Percentiles rank a stretch among this genome's conserved stretches.
Evolutionary conservation across 129 eudicot species (phyloP).

Genomic region (Arctium lappa): DNA sequence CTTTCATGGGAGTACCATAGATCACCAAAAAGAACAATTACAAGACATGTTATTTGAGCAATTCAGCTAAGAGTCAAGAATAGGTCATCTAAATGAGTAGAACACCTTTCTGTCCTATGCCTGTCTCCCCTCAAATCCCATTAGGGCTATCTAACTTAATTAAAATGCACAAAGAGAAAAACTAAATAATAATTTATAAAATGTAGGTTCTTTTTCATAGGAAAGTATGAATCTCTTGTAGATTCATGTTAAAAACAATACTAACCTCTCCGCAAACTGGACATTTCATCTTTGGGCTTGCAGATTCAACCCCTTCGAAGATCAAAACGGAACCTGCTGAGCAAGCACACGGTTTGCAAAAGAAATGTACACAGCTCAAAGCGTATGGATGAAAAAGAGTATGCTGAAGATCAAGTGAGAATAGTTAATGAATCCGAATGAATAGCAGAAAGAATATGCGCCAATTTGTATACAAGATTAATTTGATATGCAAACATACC

Average conservation of each 20-base stretch:
- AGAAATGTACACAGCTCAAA: constrained; percentile 58
- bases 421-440: neutral
- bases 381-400: constrained; percentile 53
- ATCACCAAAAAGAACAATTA: too few species aligned
- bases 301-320: constrained; percentile 52
- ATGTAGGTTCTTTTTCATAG: neutral
- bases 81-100: too few species aligned
- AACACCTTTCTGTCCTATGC: too few species aligned
- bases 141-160: neutral
- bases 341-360: constrained; percentile 64
- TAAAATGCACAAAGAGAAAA: neutral
- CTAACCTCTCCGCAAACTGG: constrained; percentile 70
- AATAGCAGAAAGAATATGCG: neutral
- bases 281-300: constrained; percentile 42
- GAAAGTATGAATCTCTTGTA: too few species aligned
- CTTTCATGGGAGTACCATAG: too few species aligned
- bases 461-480: neutral
- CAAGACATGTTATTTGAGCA: too few species aligned
- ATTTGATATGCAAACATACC: constrained; percentile 24
- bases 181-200: too few species aligned
- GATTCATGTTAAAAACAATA: neutral
- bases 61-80: too few species aligned
- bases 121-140: neutral
- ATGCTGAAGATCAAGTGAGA: constrained; percentile 31
- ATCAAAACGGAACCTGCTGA: constrained; percentile 52